Evolutionary conservation across 441 rosid species (phyloP).

Genomic region (California macrophylla): DNA sequence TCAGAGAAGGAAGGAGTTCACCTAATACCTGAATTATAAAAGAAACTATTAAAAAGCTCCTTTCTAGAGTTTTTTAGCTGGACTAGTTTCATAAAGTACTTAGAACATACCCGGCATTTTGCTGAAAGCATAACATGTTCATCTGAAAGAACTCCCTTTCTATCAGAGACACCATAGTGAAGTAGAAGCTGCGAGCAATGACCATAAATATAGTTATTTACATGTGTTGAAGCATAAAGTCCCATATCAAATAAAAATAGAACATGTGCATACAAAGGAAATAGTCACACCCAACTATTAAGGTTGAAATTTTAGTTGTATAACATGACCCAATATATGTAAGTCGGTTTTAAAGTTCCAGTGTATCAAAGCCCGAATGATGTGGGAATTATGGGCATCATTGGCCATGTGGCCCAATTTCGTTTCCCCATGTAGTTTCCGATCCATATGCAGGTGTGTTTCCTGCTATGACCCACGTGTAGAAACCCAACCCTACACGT

Average conservation of each 20-base stretch:
- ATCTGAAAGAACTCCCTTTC: constrained; percentile 65
- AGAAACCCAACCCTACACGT: too few species aligned
- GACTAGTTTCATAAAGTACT: background rate
- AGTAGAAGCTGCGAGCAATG: constrained; percentile 52
- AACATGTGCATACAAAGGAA: background rate
- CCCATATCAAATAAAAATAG: background rate
- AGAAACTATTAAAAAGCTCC: background rate
- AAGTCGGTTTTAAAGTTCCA: too few species aligned
- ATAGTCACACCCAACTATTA: too few species aligned
- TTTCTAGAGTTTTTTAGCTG: background rate
- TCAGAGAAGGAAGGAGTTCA: constrained; percentile 69
- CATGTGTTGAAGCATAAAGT: constrained; percentile 9
- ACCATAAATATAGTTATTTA: background rate
- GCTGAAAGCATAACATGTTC: constrained; percentile 89
- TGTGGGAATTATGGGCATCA: too few species aligned
- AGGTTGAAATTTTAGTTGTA: too few species aligned
- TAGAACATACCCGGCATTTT: constrained; percentile 65
- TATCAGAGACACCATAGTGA: constrained; percentile 41
- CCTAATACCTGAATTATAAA: constrained; percentile 49
- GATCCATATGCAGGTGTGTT: too few species aligned
- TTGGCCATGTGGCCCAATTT: too few species aligned
- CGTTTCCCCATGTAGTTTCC: too few species aligned
- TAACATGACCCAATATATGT: too few species aligned
- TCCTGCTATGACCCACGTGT: too few species aligned
- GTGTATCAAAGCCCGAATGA: too few species aligned